phyloP scores from a whole-genome alignment of 2,329 filamentous ascomycete species.

The Stenocarpella maydis region DNA sequence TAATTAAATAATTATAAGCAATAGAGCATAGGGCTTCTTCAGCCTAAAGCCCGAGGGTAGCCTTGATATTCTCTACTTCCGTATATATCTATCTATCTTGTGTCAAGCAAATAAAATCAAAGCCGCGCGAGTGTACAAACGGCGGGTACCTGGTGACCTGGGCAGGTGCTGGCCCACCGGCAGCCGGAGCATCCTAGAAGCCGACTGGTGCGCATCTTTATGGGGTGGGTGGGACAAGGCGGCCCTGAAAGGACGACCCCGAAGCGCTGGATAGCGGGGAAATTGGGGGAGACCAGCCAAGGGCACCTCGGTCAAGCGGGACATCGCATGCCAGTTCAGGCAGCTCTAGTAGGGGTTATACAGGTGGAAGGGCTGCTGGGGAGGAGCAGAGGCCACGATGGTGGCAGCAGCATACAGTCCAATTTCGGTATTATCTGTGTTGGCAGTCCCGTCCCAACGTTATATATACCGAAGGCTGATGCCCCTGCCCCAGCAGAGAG shows the following conservation, averaged over 20 bases:
- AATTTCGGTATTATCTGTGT: constrained; percentile 3
- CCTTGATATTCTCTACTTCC: no score
- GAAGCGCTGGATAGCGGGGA: constrained; percentile 21
- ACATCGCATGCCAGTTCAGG: constrained; percentile 7
- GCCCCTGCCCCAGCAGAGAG: not conserved
- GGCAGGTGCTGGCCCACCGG: not conserved
- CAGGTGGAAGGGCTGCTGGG: constrained; percentile 1
- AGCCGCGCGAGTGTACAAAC: no score
- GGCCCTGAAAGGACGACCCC: constrained; percentile 15
- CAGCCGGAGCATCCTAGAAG: constrained; percentile 30
- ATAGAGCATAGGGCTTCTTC: no score
- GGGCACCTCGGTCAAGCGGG: constrained; percentile 26
- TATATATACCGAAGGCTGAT: not conserved
- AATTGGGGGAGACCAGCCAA: constrained; percentile 13
- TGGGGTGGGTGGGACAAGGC: constrained; percentile 11
- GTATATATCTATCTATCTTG: no score
- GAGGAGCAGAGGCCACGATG: constrained; percentile 29
- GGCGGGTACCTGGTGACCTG: not conserved
- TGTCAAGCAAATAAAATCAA: no score
- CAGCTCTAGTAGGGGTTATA: constrained; percentile 18
- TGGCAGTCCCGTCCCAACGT: not conserved
- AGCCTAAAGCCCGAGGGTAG: no score
- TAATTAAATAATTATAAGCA: no score
- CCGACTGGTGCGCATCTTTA: constrained; percentile 36
- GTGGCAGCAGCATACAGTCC: constrained; percentile 6